Conservation (phyloP, 2,329 filamentous ascomycete species). For the Ascosphaera pollenicola region DNA sequence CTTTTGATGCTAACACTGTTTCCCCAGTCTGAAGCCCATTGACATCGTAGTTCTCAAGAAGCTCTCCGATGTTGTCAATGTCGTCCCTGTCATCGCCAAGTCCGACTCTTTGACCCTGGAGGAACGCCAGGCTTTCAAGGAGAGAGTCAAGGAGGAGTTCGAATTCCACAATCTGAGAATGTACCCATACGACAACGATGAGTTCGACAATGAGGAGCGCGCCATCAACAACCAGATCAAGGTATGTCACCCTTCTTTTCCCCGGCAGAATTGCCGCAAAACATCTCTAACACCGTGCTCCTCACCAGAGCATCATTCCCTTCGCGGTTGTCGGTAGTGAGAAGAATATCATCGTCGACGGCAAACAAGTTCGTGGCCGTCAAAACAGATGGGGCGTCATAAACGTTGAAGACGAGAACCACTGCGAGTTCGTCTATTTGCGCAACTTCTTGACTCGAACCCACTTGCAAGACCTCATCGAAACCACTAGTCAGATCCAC, state of each 20-base stretch:
- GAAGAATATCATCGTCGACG: conserved; percentile 92
- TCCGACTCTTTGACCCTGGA: conserved; percentile 89
- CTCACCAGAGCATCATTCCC: conserved; percentile 61
- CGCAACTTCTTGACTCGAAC: conserved; percentile 97
- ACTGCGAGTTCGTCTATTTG: conserved; percentile 98
- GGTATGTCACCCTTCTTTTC: conserved; percentile 28
- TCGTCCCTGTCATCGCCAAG: conserved; percentile 97
- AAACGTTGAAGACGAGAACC: conserved; percentile 97
- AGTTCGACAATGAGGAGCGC: conserved; percentile 93
- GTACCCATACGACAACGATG: conserved; percentile 99
- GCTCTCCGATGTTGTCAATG: conserved; percentile 96
- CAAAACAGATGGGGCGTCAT: conserved; percentile 99
- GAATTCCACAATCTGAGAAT: conserved; percentile 99
- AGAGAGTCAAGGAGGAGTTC: conserved; percentile 99
- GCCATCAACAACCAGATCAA: conserved; percentile 90
- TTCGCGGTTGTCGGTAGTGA: conserved; percentile 97
- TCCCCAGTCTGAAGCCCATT: conserved; percentile 62
- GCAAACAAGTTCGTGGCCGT: conserved; percentile 89
- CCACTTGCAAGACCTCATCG: conserved; percentile 94
- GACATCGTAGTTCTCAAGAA: conserved; percentile 99
- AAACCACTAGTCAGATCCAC: conserved; percentile 98
- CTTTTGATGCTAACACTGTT: conserved; percentile 1
- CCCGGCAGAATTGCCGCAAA: too few relatives aligned
- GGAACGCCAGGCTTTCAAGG: conserved; percentile 92
- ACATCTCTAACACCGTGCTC: too few relatives aligned